Conservation (phyloP, 176 grass and related monocot species). For the Triticum dicoccoides region DNA sequence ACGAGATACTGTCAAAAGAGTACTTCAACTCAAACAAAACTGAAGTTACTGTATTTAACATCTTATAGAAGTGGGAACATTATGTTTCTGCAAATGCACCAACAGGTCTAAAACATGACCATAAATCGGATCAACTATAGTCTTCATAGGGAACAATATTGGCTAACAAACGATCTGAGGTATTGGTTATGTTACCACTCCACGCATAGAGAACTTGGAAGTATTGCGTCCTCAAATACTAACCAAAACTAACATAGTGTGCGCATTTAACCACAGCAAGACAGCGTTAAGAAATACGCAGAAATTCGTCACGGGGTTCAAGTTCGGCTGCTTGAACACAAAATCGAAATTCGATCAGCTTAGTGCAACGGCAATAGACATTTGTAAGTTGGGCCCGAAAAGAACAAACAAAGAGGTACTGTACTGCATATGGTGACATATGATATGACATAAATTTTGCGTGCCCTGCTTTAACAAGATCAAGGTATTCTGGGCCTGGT, state of each 20-base stretch:
- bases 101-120: background rate
- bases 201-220: background rate
- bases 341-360: background rate
- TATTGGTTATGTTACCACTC: background rate
- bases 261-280: background rate
- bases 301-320: background rate
- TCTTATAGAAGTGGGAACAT: background rate
- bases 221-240: background rate
- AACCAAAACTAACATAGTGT: background rate
- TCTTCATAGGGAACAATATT: background rate
- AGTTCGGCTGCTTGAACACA: background rate
- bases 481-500: background rate
- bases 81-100: background rate
- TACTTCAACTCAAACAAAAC: background rate
- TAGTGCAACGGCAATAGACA: background rate
- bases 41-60: background rate
- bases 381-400: background rate
- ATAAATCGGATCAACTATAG: slow-evolving; percentile 4
- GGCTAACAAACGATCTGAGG: background rate
- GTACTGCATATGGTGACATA: background rate
- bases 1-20: background rate
- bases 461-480: background rate
- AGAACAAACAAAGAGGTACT: background rate
- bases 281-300: background rate
- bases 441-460: background rate